Percentiles rank a stretch among this genome's conserved stretches.
phyloP scores from a whole-genome alignment of 2,329 filamentous ascomycete genomes.

The Chalaropsis ovoidea region DNA sequence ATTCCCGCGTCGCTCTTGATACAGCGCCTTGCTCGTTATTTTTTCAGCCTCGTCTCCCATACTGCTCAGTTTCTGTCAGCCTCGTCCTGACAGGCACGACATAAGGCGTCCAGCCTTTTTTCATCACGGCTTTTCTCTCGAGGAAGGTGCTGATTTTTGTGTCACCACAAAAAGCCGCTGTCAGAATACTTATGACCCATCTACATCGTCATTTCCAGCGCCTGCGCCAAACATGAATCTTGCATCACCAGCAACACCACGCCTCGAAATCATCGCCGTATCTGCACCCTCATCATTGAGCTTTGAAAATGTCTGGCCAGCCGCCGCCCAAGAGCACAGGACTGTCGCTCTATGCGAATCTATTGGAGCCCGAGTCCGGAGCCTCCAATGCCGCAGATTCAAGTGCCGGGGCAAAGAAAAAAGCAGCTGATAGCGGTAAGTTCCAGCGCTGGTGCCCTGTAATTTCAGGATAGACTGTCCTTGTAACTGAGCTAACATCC shows the following conservation, averaged over 20 bases:
- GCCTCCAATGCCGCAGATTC: constrained; percentile 36
- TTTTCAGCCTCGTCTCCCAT: background rate
- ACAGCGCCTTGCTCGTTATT: too few species aligned
- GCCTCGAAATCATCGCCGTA: background rate
- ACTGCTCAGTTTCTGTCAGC: background rate
- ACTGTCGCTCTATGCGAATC: constrained; percentile 74
- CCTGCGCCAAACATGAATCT: background rate
- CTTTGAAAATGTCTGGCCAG: constrained; percentile 16
- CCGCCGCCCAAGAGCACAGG: constrained; percentile 35
- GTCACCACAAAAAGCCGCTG: background rate
- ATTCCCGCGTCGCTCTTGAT: too few species aligned
- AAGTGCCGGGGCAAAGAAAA: constrained; percentile 43
- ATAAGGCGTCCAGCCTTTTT: background rate
- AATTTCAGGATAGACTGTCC: too few species aligned
- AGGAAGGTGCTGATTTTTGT: background rate
- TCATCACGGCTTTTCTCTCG: background rate
- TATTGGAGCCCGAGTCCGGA: constrained; percentile 51
- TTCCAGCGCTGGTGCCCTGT: background rate
- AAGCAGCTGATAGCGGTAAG: constrained; percentile 40
- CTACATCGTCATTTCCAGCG: background rate
- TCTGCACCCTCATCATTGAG: background rate
- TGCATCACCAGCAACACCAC: background rate
- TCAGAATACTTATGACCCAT: constrained; percentile 14
- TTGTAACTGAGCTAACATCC: background rate
- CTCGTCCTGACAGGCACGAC: background rate